Base-by-base conservation (phyloP, 176 grass and related monocot species). In the Oryza officinalis region DNA sequence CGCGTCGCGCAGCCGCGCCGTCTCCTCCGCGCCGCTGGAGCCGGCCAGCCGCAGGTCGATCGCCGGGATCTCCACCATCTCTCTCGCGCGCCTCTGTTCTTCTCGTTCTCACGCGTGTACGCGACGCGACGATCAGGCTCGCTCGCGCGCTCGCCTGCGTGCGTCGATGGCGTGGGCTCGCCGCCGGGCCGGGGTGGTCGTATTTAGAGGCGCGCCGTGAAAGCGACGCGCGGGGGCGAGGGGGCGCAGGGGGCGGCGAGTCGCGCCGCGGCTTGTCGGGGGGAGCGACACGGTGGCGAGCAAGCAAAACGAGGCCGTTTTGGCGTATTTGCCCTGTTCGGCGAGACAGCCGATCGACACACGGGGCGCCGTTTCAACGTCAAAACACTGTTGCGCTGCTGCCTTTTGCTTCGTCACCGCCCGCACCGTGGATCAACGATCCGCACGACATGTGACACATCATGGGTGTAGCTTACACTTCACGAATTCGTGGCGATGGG, bases 21-120 rank as follows among this genome's bases (percentile, higher is more conserved):
- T 76, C 82, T 84, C 84, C 28, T 67, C 74, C n/a, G 66, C 52
- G 80, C 46, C 63, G 22, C 10, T 13, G 6, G 6, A 12, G 27
- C 79, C 90, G 75, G 64, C 85, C 23, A 87, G 70, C 20, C 69
- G 68, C 79, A 89, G 74, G 43, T 92, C 87, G 78, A 86, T 74
- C 80, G 80, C 69, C 70, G 87, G 86, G 63, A 89, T 77, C 80
- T 64, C 74, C 78, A 20, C 63, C 86, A 86, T 88, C 64, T 18
- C 27, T 2, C 28, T 3, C 25, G 3, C 26, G 17, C 32, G 35
- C 66, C 66, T 59, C 0, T 82, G 6, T 28, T 72, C 37, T 2
- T 59, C 54, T n/a, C 54, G 20, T 5, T 22, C 20, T 59, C 54
- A 59, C 54, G 20, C 6, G 54, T 3, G 47, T 18, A 43, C 23